Conservation (phyloP, 305 asterid species). For the Stenogyne calaminthoides region DNA sequence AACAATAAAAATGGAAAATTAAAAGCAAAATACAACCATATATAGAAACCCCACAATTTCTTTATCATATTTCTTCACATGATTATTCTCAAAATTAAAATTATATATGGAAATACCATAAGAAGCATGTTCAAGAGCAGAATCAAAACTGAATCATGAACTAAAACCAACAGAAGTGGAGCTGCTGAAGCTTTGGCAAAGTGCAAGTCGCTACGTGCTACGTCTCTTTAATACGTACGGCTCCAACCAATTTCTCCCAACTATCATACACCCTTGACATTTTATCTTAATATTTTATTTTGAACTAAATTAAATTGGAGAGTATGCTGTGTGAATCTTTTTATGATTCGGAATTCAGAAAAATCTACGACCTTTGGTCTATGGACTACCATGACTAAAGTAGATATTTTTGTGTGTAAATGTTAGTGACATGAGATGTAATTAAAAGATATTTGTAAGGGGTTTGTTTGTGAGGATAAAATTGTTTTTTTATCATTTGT, state of each 20-base stretch:
- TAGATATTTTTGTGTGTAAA: too few species aligned
- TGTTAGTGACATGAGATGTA: too few species aligned
- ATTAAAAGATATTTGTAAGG: too few species aligned
- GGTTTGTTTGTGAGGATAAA: too few species aligned
- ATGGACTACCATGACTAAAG: too few species aligned
- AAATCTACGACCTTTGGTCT: too few species aligned
- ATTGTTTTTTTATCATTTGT: too few species aligned
- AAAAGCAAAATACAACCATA: background rate
- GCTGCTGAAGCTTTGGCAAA: conserved; percentile 29
- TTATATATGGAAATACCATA: background rate
- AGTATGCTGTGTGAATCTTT: too few species aligned
- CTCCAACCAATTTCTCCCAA: conserved; percentile 35
- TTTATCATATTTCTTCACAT: background rate
- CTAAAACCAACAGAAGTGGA: conserved; percentile 13
- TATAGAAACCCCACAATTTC: background rate
- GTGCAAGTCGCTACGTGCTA: conserved; percentile 25
- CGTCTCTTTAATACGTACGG: conserved; percentile 27
- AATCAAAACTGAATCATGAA: background rate
- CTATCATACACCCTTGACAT: conserved; percentile 38
- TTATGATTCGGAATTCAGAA: too few species aligned
- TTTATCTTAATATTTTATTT: too few species aligned
- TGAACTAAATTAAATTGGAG: too few species aligned
- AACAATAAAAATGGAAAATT: too few species aligned
- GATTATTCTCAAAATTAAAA: background rate
- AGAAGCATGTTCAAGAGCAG: background rate